Conservation (phyloP, 2,329 filamentous ascomycete species). For the Alternaria brassicicola region DNA sequence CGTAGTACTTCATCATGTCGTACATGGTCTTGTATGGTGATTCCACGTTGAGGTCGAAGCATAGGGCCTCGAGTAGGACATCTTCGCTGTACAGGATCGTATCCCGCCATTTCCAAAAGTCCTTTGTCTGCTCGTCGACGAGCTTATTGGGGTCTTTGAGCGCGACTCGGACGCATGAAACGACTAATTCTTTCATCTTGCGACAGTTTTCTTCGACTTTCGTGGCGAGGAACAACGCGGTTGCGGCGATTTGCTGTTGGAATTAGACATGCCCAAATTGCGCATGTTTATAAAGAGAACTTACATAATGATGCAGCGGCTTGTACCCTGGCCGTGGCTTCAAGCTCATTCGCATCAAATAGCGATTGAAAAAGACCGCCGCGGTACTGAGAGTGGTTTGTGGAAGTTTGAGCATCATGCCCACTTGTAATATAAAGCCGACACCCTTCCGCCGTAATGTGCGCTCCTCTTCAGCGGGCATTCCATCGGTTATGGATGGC, state of each 20-base stretch:
- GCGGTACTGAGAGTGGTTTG: constrained; percentile 92
- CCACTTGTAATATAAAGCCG: constrained; percentile 95
- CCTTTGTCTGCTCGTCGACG: constrained; percentile 95
- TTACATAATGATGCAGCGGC: constrained; percentile 82
- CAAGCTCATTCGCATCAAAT: constrained; percentile 89
- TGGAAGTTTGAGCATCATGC: constrained; percentile 88
- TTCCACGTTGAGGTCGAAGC: constrained; percentile 90
- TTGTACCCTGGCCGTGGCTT: constrained; percentile 68
- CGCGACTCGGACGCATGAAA: constrained; percentile 90
- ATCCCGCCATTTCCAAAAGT: constrained; percentile 98
- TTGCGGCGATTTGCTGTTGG: constrained; percentile 77
- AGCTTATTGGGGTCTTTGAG: constrained; percentile 90
- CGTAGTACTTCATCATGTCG: constrained; percentile 75
- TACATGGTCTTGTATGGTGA: constrained; percentile 86
- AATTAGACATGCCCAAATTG: constrained; percentile 12
- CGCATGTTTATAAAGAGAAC: constrained; percentile 14
- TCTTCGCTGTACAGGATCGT: constrained; percentile 93
- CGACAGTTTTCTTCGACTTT: constrained; percentile 97
- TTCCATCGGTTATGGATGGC: constrained; percentile 83
- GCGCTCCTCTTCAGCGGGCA: constrained; percentile 77
- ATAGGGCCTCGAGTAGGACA: constrained; percentile 85
- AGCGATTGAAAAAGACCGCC: constrained; percentile 92
- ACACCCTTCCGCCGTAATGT: constrained; percentile 86
- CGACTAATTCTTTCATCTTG: constrained; percentile 93
- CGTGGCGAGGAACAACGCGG: constrained; percentile 89